Base-by-base conservation (phyloP, 2,329 filamentous ascomycete species). In the Clarireedia monteithiana region DNA sequence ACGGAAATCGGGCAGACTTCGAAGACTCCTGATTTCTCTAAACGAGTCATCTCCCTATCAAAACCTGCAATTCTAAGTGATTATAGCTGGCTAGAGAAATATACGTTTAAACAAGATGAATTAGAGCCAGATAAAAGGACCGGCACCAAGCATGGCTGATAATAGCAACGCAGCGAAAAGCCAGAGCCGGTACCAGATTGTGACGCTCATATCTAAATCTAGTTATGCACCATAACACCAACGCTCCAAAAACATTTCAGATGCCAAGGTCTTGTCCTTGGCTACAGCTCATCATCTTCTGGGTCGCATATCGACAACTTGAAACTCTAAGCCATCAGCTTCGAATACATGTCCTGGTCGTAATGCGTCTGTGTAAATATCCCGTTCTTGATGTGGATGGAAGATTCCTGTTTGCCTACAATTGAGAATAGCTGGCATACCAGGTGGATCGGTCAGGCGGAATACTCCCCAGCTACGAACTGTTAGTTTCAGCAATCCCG, bases 381-480 rank as follows among this genome's bases (percentile, higher is more conserved):
- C 68, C 1, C 57, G 39, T 55, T 68, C 68, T 5, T 60, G 60
- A 48, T 89, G 86, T 5, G 83, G 89, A 70, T 99, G 94, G 69
- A 99, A 99, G 0, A 95, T 79, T 1, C 89, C 88, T 0, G 81
- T 80, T 58, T 91, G 82, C 2, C 74, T 84, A 72, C 94, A 99
- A 42, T 84, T 80, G 46, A 95, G 75, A 36, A 99, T 86, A n/a
- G 89, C 82, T 60, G 88, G 84, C 63, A 97, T 79, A 0, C 94
- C 94, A 0, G 94, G 92, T 0, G 94, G 94, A 70, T 96, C 89
- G 0, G 94, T 99, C 4, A 99, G 77, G 36, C 94, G 84, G 72
- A 97, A 99, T 24, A 95, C 87, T 49, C 94, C 94, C 77, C 89
- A 92, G 59, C 89, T 92, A 30, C 48, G 30, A 38, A 14, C 3